Base-by-base conservation (phyloP, 176 grass and related monocot genomes). In the Bromus sterilis region DNA sequence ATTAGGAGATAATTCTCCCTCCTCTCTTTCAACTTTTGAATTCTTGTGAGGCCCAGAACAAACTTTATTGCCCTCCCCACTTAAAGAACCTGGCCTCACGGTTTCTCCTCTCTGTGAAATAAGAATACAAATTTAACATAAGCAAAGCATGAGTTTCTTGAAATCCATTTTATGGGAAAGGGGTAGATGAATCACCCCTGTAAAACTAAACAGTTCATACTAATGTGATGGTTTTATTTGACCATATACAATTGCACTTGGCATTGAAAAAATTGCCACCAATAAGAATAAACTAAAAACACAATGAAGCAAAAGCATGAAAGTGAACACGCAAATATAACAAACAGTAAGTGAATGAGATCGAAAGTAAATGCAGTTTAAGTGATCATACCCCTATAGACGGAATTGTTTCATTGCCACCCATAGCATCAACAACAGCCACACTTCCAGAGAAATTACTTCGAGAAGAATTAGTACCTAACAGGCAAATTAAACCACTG, bases 1-100 rank as follows among this genome's bases (percentile, higher is more conserved):
- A 84, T 88, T 93, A 70, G 91, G 89, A 58, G 83, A 91, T 66
- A 93, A 89, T 66, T 93, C 91, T n/a, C 93, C 88, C 66, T 95
- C 93, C 71, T 92, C 90, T 85, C 88, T 92, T 83, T 94, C 89
- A 69, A 89, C 84, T 62, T 82, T 89, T 60, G 42, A 33, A 51
- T 62, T 77, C 32, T 68, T 77, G 57, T 67, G 77, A 16, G 58
- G 43, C 29, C 40, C 69, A 89, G 60, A n/a, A n/a, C n/a, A n/a
- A n/a, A n/a, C n/a, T n/a, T n/a, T n/a, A n/a, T n/a, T n/a, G n/a
- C n/a, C n/a, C n/a, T n/a, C n/a, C n/a, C n/a, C n/a, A n/a, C n/a
- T n/a, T n/a, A 42, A 63, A 63, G 59, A 43, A 37, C 56, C 53
- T 85, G 75, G 51, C 41, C 66, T 76, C 20, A 74, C 44, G 57